Percentiles rank a stretch among this genome's conserved stretches.
Evolutionary conservation across 163 green algal species (phyloP).

Genomic region (Scenedesmus sp.): DNA sequence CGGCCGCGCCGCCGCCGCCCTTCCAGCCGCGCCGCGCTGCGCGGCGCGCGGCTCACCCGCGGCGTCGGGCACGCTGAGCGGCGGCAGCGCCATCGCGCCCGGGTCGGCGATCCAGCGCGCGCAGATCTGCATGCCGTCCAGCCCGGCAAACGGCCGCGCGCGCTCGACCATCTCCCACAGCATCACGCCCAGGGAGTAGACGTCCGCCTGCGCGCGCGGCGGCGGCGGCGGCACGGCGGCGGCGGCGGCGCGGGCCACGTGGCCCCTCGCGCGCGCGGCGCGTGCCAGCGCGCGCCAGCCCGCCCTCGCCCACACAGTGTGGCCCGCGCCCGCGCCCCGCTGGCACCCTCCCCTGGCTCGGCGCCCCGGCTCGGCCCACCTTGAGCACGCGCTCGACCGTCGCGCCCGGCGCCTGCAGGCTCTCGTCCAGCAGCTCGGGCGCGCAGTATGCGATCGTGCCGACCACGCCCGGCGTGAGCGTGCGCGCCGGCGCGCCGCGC

Average conservation of each 20-base stretch:
- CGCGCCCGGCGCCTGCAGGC: constrained; percentile 32
- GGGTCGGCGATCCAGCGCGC: constrained; percentile 61
- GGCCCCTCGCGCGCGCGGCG: neutral
- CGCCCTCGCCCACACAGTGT: too few relatives aligned
- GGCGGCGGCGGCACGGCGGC: neutral
- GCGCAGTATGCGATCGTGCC: constrained; percentile 73
- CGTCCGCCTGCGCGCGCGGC: constrained; percentile 28
- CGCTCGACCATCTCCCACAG: constrained; percentile 71
- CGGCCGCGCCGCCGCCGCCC: too few relatives aligned
- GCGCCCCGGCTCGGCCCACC: constrained; percentile 18
- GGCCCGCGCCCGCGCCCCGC: too few relatives aligned
- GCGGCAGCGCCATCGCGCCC: constrained; percentile 55
- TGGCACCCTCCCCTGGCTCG: too few relatives aligned
- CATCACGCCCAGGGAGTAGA: constrained; percentile 74
- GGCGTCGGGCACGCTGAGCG: constrained; percentile 31
- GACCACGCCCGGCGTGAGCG: constrained; percentile 57
- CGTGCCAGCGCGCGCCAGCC: too few relatives aligned
- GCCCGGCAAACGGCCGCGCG: constrained; percentile 58
- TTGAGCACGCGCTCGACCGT: constrained; percentile 61
- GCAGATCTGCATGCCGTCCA: constrained; percentile 72
- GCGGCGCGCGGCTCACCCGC: constrained; percentile 4
- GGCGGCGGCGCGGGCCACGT: neutral
- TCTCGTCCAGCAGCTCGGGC: constrained; percentile 69
- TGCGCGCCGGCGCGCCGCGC: neutral
- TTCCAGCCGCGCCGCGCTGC: neutral